Evolutionary conservation across 805 yeast species (phyloP).

Genomic region (Yarrowia yakushimensis): DNA sequence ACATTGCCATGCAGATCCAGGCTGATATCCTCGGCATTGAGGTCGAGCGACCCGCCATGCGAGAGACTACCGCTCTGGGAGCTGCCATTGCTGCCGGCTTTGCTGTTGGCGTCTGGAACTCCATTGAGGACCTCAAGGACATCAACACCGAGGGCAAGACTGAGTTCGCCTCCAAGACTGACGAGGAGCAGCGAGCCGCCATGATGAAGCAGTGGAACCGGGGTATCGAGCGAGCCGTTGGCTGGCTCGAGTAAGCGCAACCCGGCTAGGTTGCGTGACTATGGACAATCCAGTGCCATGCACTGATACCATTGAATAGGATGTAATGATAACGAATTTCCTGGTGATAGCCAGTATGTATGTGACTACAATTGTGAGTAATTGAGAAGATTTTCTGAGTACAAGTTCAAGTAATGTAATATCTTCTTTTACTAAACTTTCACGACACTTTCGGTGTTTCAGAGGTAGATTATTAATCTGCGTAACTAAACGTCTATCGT

Average conservation of each 20-base stretch:
- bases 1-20: slow-evolving; percentile 90
- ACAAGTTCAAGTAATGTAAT: no score
- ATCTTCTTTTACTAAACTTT: no score
- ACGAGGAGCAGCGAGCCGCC: slow-evolving; percentile 55
- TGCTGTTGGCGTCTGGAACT: slow-evolving; percentile 67
- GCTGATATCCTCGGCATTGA: slow-evolving; percentile 87
- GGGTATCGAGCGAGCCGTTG: slow-evolving; percentile 75
- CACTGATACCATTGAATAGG: background rate
- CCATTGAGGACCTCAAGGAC: slow-evolving; percentile 59
- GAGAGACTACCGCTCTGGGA: slow-evolving; percentile 93
- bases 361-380: no score
- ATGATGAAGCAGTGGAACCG: slow-evolving; percentile 77
- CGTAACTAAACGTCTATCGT: no score
- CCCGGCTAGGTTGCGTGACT: no score
- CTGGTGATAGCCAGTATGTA: background rate
- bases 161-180: slow-evolving; percentile 41
- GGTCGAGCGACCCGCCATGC: slow-evolving; percentile 72
- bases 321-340: slow-evolving; percentile 1
- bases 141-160: slow-evolving; percentile 34
- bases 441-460: no score
- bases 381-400: no score
- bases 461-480: no score
- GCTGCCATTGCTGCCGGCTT: slow-evolving; percentile 96
- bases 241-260: slow-evolving; percentile 56
- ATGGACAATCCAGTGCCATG: background rate